Evolutionary conservation across 305 asterid species (phyloP), one percentile per base, ranked within the genome.

Genomic region (Fraxinus latifolia): DNA sequence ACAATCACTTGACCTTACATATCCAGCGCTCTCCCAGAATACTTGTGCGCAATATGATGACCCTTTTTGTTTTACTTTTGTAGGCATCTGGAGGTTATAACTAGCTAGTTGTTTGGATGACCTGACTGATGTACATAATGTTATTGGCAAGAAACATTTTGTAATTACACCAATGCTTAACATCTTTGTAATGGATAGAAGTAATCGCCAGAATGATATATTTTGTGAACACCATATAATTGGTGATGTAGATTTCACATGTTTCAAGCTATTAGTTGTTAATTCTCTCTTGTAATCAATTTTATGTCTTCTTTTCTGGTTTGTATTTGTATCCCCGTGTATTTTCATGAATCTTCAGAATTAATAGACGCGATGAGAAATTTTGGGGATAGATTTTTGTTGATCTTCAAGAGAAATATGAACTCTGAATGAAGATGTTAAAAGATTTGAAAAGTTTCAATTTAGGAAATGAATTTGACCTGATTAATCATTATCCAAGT

Each of bases 31-130:
- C 47, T 8, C 47, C 50, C 50, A 42, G 50, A 42, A 42, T 9
- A 42, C 3, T 44, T 75, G 2, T 73, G 19, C 27, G 33, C 37
- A 27, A 44, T 23, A 21, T 81, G 79, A 68, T 14, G 31, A 37
- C 14, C 65, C 72, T 33, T 36, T 36, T 70, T 80, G n/a, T 75
- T 83, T 50, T 76, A 67, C 62, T 53, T 79, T 77, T 60, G 85
- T 88, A 89, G 91, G 89, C 81, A 47, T 50, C 78, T 76, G 55
- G 68, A 81, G 60, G 65, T 79, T 80, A 82, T 86, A 86, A 80
- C 80, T 78, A 82, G 60, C 53, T 82, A 77, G 82, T 77, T 83
- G 85, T 81, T 82, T 78, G 44, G 86, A 82, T 81, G 86, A 86
- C 88, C 74, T 70, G 85, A 86, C 86, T 79, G 76, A 60, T 83